Evolutionary conservation across 208 protist genomes (phyloP), one percentile per base, ranked within the genome.

Genomic region (Eutreptiella sp.): DNA sequence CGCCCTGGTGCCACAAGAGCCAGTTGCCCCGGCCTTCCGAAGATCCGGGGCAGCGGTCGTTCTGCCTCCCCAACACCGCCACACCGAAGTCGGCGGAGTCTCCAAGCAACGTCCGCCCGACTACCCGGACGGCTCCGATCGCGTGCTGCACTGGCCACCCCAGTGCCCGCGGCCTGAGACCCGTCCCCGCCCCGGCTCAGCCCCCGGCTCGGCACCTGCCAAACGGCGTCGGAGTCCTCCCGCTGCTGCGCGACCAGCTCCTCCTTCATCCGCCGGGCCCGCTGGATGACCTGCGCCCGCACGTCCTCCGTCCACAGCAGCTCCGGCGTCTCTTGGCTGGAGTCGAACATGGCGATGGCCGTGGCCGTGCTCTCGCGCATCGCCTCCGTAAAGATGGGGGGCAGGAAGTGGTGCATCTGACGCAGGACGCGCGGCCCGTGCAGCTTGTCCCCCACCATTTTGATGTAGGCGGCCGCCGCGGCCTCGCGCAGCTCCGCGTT

Each of bases 271-370:
- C 26, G 23, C 0, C 4, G 4, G 27, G 60, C 26, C 16, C 19
- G 19, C 14, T 52, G 27, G 7, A 29, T 52, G 14, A 66, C 29
- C 28, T 73, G 63, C 3, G 54, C 70, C 39, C 80, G 72, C 4
- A 77, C 77, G 52, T 72, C 68, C 43, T 77, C 77, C 14, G 72
- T 91, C 90, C 92, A 96, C 11, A 94, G 75, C 3, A 96, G 71
- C 62, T 96, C 88, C 3, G 92, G 90, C 42, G 81, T 95, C 63
- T 94, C 76, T 52, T 87, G 81, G 66, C 58, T 83, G 14, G 68
- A 75, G 43, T 92, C 84, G n/a, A 94, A 79, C 48, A 94, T 77
- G 29, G 77, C 63, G 19, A 80, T 85, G 9, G 83, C 76, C 38
- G 79, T 70, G 34, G 72, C 53, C 28, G 72, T 45, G 53, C 87